Conservation (phyloP, 305 asterid species). For the Petunia hybrid region DNA sequence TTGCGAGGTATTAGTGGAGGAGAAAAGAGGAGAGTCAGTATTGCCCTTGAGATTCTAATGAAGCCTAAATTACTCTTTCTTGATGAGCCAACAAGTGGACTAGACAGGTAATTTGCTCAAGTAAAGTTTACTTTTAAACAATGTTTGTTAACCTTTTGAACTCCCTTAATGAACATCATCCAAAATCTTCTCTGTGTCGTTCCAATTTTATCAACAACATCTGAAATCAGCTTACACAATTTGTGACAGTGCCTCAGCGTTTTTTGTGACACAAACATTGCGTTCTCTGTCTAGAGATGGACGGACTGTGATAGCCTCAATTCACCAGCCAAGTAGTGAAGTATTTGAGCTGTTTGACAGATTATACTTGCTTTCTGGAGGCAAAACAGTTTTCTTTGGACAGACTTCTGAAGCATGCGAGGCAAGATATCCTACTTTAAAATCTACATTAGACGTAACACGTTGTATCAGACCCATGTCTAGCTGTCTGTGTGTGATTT, state of each 20-base stretch:
- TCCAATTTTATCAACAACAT: too few relatives aligned
- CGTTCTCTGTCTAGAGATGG: slow-evolving; percentile 89
- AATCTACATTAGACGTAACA: too few relatives aligned
- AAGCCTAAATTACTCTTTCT: slow-evolving; percentile 93
- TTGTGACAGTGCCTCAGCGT: slow-evolving; percentile 78
- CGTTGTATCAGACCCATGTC: too few relatives aligned
- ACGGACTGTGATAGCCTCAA: slow-evolving; percentile 91
- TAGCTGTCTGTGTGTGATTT: too few relatives aligned
- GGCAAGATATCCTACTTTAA: slow-evolving; percentile 45
- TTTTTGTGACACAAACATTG: slow-evolving; percentile 92
- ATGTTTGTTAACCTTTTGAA: too few relatives aligned
- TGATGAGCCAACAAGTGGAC: slow-evolving; percentile 99
- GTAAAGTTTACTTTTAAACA: too few relatives aligned
- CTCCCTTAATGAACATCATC: too few relatives aligned
- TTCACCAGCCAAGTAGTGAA: slow-evolving; percentile 98
- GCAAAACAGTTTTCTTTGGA: slow-evolving; percentile 92
- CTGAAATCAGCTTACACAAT: too few relatives aligned
- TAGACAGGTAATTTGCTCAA: slow-evolving; percentile 66
- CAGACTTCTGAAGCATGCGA: slow-evolving; percentile 90
- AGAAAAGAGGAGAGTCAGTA: slow-evolving; percentile 91
- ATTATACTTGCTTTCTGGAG: slow-evolving; percentile 84
- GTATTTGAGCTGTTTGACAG: slow-evolving; percentile 95
- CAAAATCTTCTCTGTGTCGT: too few relatives aligned
- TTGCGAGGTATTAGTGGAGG: slow-evolving; percentile 96
- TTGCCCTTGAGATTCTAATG: slow-evolving; percentile 89